Conservation (phyloP, 495 filamentous ascomycete species). For the Penicillium psychrofluorescens region DNA sequence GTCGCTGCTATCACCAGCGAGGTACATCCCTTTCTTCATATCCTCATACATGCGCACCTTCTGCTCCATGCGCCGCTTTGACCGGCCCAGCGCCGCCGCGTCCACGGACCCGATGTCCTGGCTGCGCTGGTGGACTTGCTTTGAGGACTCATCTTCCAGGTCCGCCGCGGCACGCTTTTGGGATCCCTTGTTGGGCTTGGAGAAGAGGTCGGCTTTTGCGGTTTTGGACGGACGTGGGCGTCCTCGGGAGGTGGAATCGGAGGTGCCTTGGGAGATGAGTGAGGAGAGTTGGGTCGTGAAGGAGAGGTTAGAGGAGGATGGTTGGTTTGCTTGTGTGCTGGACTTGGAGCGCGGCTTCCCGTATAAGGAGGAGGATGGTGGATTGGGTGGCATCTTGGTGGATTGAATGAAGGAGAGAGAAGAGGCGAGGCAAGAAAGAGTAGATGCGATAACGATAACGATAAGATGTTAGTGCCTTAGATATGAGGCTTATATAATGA, state of each 20-base stretch:
- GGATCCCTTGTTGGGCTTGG: slow-evolving; percentile 61
- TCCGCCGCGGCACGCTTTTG: slow-evolving; percentile 54
- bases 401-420: slow-evolving; percentile 1
- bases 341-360: slow-evolving; percentile 58
- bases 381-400: slow-evolving; percentile 8
- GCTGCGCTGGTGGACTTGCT: slow-evolving; percentile 30
- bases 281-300: slow-evolving; percentile 42
- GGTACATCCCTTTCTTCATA: slow-evolving; percentile 67
- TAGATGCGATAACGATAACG: not conserved
- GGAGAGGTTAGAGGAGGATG: slow-evolving; percentile 66
- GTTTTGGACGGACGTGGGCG: slow-evolving; percentile 59
- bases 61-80: slow-evolving; percentile 73
- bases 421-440: not conserved
- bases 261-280: slow-evolving; percentile 54
- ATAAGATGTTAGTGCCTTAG: not conserved
- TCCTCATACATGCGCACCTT: slow-evolving; percentile 79
- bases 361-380: slow-evolving; percentile 51
- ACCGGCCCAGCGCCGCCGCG: slow-evolving; percentile 44
- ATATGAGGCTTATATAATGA: no score
- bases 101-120: slow-evolving; percentile 37
- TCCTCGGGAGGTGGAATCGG: slow-evolving; percentile 37
- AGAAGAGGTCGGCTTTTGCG: slow-evolving; percentile 63
- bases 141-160: slow-evolving; percentile 30
- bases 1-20: slow-evolving; percentile 24
- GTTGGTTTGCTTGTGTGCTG: slow-evolving; percentile 39